A percentile compares a stretch with the other conserved stretches of the same genome.
Evolutionary conservation across 352 stramenopile genomes (phyloP).

Genomic region (Blastocystis sp.): DNA sequence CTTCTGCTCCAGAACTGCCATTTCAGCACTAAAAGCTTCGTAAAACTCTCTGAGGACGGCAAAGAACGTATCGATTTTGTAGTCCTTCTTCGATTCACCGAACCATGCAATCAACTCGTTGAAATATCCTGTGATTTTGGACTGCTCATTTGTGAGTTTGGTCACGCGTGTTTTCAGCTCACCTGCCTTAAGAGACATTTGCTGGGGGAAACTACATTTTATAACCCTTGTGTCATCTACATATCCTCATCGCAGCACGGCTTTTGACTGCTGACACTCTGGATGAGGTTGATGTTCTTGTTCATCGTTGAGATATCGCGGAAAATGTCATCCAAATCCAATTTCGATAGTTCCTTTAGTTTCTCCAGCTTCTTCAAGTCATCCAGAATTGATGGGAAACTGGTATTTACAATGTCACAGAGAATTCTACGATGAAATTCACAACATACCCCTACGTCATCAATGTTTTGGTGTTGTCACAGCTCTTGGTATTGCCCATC

Average conservation of each 20-base stretch:
- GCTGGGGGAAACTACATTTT: slow-evolving; percentile 19
- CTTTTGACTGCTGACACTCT: background rate
- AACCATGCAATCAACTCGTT: background rate
- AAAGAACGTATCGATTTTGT: slow-evolving; percentile 37
- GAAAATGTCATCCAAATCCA: slow-evolving; percentile 14
- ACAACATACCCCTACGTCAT: slow-evolving; percentile 45
- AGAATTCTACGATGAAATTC: slow-evolving; percentile 58
- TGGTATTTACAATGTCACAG: slow-evolving; percentile 32
- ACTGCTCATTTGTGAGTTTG: background rate
- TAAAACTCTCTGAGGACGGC: background rate
- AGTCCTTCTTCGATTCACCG: slow-evolving; percentile 2
- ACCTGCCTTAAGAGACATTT: background rate
- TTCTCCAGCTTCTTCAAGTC: slow-evolving; percentile 40
- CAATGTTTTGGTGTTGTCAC: slow-evolving; percentile 63
- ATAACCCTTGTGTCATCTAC: background rate
- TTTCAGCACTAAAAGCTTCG: background rate
- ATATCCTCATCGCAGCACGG: slow-evolving; percentile 27
- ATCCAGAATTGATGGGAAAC: slow-evolving; percentile 42
- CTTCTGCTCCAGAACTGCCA: slow-evolving; percentile 27
- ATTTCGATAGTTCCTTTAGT: background rate
- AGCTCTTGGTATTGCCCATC: slow-evolving; percentile 74
- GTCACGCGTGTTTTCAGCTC: background rate
- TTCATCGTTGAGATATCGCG: background rate
- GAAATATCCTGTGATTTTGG: background rate
- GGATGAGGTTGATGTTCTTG: slow-evolving; percentile 10